Evolutionary conservation across 1,139 yeast species (phyloP), one percentile per base, ranked within the genome.

Genomic region (Taphrina pruni): DNA sequence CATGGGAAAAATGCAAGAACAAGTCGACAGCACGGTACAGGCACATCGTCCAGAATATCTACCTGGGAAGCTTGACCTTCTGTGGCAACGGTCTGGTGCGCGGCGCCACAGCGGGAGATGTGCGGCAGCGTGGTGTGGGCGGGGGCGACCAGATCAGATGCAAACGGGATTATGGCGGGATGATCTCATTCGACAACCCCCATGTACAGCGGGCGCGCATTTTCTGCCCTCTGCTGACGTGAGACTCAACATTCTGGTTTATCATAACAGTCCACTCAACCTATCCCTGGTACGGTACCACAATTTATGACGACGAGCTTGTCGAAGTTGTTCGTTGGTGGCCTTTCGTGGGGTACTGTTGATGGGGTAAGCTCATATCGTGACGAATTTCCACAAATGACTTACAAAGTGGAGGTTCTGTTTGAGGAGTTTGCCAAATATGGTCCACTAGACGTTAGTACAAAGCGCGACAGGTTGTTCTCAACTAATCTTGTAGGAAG

Each of bases 291-390:
- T n/a, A 6, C 54, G 36, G 48, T 36, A 21, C 54, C 54, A 50
- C 35, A 50, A 20, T 26, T 26, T 50, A 58, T 58, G 62, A 58
- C 62, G 51, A 58, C 62, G 43, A 58, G 62, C 32, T 32, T 45
- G 26, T 58, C 62, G 41, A 64, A 64, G 67, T 50, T 64, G 45
- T 64, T 64, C 52, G 61, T 64, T 32, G 67, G 67, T 39, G 67
- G 67, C 21, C 67, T 64, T 12, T 54, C 61, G 51, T 64, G 67
- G 67, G 61, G 67, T 9, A 64, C 67, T 6, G 57, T 64, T 36
- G 67, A 64, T 35, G 38, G 54, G n/a, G 61, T 54, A 54, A 11
- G 7, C 11, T 54, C 43, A 11, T 36, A 36, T 14, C 11, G 3
- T n/a, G 58, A 54, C 41, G 35, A 26, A 12, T 14, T 35, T 1